Percentiles rank a stretch among this genome's conserved stretches.
These are phyloP conservation scores for Lactarius sp. DNA, from an alignment of 768 basidiomycete species.

Conservation along the genomic window DNA sequence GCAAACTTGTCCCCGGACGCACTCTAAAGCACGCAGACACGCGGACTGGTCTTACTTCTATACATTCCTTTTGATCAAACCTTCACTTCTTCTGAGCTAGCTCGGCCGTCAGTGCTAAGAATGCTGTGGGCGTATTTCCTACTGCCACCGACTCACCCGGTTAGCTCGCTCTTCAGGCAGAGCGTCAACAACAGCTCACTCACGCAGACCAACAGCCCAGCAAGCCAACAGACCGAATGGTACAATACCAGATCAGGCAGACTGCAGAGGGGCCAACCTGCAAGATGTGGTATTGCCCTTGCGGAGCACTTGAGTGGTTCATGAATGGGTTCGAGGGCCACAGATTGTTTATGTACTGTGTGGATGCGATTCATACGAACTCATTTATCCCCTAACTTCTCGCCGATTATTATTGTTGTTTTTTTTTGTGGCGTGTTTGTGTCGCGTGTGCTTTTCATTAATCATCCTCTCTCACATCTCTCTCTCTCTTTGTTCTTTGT, in stretches of 20 bases:
- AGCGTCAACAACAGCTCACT: constrained; percentile 12
- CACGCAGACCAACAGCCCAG: constrained; percentile 29
- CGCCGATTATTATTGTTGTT: background rate
- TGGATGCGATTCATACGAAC: too few relatives aligned
- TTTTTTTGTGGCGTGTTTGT: background rate
- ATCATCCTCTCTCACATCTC: background rate
- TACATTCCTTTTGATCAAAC: too few relatives aligned
- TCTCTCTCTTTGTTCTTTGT: background rate
- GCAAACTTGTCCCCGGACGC: too few relatives aligned
- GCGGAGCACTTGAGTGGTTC: background rate
- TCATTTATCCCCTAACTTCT: constrained; percentile 20
- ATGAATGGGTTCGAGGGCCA: background rate
- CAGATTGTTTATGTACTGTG: too few relatives aligned
- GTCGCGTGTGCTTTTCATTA: constrained; percentile 2
- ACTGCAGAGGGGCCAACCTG: constrained; percentile 15
- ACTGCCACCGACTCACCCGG: constrained; percentile 48
- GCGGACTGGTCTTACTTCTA: too few relatives aligned
- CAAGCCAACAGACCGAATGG: constrained; percentile 39
- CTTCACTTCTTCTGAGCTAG: constrained; percentile 35
- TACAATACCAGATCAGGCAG: constrained; percentile 36
- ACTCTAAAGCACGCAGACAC: background rate
- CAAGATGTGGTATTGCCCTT: background rate
- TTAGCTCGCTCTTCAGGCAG: background rate
- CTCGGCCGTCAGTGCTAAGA: constrained; percentile 54
- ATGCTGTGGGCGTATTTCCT: constrained; percentile 61